Base-by-base conservation (phyloP, 805 yeast species). In the Ogataea kodamae region DNA sequence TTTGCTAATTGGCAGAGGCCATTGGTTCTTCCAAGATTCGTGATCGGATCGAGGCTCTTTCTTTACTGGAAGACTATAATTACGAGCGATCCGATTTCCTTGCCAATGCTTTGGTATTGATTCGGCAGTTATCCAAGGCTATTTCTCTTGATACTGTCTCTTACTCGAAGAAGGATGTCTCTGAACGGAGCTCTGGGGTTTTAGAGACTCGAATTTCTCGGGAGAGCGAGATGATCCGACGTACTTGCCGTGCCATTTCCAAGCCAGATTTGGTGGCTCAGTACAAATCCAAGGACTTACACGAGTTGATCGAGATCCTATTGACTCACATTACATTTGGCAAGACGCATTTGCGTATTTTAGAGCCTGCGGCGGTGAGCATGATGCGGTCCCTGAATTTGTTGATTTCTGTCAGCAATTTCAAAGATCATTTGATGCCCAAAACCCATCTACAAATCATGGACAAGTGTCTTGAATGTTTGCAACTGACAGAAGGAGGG, bases 11-110 rank as follows among this genome's bases (percentile, higher is more conserved):
- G 2, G 2, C 26, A 46, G 59, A 27, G 5, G 45, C 49, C 9
- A 57, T 78, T 23, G 59, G 59, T 15, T 78, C 85, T 1, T 40
- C 67, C 3, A 78, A 71, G 46, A 58, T 74, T 19, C 70, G 68
- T 41, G 83, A 76, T 9, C 58, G 85, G 22, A 73, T 62, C 42
- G 75, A 70, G 29, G 81, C 73, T 0, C 47, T 79, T 6, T 52
- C 53, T 13, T 59, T 52, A 17, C 45, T 74, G 17, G 65, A 65
- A 8, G 58, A 57, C 12, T 38, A 55, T 18, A 46, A 51, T 14
- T 40, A 52, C 6, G 35, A 22, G 13, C 55, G 53, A 8, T 25
- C 10, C 2, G 25, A 14, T 15, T n/a, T 25, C 6, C 15, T n/a
- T 6, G 30, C 17, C 16, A n/a, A 32, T 16, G 25, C 25, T 9